Conservation (phyloP, 768 basidiomycete species). For the Tricholoma flavovirens region DNA sequence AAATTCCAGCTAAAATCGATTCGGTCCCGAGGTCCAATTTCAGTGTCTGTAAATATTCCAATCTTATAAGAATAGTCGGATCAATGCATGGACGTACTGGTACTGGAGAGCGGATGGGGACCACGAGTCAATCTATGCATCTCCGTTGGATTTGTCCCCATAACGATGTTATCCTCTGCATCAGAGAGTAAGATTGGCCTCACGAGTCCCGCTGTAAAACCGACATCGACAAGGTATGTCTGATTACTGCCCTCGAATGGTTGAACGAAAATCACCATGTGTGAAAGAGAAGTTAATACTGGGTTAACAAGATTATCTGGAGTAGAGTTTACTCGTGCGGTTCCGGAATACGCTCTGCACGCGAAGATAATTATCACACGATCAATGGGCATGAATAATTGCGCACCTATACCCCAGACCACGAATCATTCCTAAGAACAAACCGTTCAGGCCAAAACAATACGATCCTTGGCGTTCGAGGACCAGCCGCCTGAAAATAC, state of each 20-base stretch:
- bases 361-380: background rate
- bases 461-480: constrained; percentile 17
- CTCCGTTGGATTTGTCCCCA: constrained; percentile 19
- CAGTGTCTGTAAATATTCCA: background rate
- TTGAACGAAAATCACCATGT: too few species aligned
- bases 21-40: background rate
- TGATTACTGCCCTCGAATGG: too few species aligned
- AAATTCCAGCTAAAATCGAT: constrained; percentile 11
- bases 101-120: constrained; percentile 14
- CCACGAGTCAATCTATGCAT: constrained; percentile 17
- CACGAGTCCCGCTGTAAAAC: constrained; percentile 19
- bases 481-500: constrained; percentile 13
- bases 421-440: constrained; percentile 15
- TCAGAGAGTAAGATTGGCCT: constrained; percentile 26
- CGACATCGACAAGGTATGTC: constrained; percentile 22
- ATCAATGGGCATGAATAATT: background rate
- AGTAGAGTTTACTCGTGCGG: constrained; percentile 3
- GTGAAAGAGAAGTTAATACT: too few species aligned
- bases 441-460: constrained; percentile 16
- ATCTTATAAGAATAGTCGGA: too few species aligned
- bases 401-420: constrained; percentile 18
- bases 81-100: background rate
- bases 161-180: constrained; percentile 12
- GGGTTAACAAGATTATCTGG: too few species aligned
- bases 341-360: constrained; percentile 21